Evolutionary conservation across 257 asterid species (phyloP).

Genomic region (Solanum stenotomum): DNA sequence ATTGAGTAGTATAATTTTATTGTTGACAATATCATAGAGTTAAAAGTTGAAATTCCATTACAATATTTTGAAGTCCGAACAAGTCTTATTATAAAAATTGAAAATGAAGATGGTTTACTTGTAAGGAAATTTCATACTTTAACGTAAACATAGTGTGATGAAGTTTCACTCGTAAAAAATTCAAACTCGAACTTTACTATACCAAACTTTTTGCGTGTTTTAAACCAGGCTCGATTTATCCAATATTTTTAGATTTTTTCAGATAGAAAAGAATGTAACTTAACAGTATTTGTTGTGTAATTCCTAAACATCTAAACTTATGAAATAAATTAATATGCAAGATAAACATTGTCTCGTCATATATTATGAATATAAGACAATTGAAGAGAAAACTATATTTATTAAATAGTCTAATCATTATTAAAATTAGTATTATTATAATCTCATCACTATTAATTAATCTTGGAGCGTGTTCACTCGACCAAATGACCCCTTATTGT

Average conservation of each 20-base stretch:
- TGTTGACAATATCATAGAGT: neutral
- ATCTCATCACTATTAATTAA: neutral
- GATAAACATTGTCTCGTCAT: neutral
- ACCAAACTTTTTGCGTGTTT: accelerated
- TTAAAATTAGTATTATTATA: neutral
- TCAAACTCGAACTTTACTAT: accelerated
- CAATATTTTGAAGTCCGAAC: too few species aligned
- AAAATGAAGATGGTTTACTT: too few species aligned
- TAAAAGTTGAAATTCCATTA: too few species aligned
- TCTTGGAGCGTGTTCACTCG: neutral
- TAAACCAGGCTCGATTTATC: too few species aligned
- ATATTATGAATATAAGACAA: too few species aligned
- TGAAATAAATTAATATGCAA: neutral
- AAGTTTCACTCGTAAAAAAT: neutral
- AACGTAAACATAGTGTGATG: neutral
- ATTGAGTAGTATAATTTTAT: neutral
- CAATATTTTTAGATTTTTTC: too few species aligned
- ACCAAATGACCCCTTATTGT: neutral
- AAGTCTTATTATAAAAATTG: neutral
- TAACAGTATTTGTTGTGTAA: too few species aligned
- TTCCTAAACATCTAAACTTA: neutral
- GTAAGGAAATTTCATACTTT: neutral
- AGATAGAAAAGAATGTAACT: neutral
- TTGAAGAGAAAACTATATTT: neutral
- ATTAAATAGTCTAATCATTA: neutral